Conservation (phyloP, 1,139 yeast species). For the Sugiyamaella pinicola region DNA sequence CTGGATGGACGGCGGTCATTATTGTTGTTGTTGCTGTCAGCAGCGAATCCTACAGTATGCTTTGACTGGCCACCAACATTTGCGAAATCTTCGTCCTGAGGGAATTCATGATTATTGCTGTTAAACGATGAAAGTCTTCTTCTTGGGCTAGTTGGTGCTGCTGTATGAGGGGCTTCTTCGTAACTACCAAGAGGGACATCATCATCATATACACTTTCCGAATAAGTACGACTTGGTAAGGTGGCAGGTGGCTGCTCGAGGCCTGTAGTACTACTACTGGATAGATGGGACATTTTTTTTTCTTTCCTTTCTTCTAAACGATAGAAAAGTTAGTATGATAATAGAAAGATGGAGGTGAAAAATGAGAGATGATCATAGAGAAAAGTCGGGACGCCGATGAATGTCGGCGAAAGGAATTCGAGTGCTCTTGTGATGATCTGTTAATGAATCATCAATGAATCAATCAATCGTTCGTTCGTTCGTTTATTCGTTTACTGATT, state of each 20-base stretch:
- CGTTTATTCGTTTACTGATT: too few relatives aligned
- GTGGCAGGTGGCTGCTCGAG: conserved; percentile 1
- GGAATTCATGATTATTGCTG: conserved; percentile 10
- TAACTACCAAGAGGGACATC: background rate
- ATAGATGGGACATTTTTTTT: conserved; percentile 1
- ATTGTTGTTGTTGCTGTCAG: background rate
- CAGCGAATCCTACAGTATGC: background rate
- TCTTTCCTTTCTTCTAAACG: too few relatives aligned
- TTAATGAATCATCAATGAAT: too few relatives aligned
- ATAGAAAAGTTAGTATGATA: background rate
- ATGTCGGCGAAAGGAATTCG: too few relatives aligned
- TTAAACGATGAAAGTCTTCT: conserved; percentile 6
- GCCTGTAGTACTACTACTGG: conserved; percentile 8
- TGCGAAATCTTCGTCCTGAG: conserved; percentile 11
- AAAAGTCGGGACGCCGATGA: too few relatives aligned
- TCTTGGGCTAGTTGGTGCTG: background rate
- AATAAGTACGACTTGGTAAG: conserved; percentile 7
- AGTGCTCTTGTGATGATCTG: too few relatives aligned
- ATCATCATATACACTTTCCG: conserved; percentile 16
- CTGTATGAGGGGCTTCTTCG: background rate
- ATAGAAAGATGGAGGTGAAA: background rate
- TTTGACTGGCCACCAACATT: background rate
- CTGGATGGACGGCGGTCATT: conserved; percentile 1
- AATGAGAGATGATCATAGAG: background rate
- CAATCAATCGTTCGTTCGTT: too few relatives aligned